Evolutionary conservation across 2,329 filamentous ascomycete species (phyloP).

Genomic region (Colletotrichum tropicale): DNA sequence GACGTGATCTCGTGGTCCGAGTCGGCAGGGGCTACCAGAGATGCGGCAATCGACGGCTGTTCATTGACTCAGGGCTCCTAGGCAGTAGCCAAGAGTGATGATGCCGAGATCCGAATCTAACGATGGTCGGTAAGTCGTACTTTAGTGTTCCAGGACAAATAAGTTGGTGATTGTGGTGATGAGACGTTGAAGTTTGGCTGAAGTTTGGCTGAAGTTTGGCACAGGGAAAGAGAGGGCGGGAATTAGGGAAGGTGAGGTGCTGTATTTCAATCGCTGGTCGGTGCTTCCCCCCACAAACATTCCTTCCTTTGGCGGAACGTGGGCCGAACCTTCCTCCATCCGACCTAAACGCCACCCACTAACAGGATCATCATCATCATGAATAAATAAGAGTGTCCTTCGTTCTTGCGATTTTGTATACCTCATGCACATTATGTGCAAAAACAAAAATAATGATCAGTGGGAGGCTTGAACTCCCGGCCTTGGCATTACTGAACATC

Average conservation of each 20-base stretch:
- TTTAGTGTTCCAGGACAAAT: not conserved
- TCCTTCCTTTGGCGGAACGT: not conserved
- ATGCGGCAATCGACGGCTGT: not conserved
- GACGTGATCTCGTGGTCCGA: not conserved
- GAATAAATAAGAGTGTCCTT: rapidly evolving
- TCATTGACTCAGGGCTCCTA: not conserved
- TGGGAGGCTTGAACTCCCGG: conserved; percentile 22
- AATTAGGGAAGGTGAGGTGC: not conserved
- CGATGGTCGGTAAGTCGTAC: not conserved
- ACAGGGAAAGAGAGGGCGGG: not conserved
- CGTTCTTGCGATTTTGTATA: not conserved
- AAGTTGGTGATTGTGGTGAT: not conserved
- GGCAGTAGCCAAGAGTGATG: not conserved
- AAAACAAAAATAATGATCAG: conserved; percentile 1
- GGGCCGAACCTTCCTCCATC: not conserved
- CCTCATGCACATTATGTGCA: not conserved
- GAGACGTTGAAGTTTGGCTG: not conserved
- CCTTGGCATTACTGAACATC: conserved; percentile 17
- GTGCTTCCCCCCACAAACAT: not conserved
- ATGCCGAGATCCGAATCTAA: not conserved
- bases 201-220: not conserved
- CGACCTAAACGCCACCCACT: not conserved
- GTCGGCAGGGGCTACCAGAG: not conserved
- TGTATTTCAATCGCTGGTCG: not conserved
- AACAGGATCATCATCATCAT: not conserved